A percentile compares a stretch with the other conserved stretches of the same genome.
These are phyloP conservation scores for Globisporangium camurandrum DNA, from an alignment of 352 stramenopile species.

Conservation along the genomic window DNA sequence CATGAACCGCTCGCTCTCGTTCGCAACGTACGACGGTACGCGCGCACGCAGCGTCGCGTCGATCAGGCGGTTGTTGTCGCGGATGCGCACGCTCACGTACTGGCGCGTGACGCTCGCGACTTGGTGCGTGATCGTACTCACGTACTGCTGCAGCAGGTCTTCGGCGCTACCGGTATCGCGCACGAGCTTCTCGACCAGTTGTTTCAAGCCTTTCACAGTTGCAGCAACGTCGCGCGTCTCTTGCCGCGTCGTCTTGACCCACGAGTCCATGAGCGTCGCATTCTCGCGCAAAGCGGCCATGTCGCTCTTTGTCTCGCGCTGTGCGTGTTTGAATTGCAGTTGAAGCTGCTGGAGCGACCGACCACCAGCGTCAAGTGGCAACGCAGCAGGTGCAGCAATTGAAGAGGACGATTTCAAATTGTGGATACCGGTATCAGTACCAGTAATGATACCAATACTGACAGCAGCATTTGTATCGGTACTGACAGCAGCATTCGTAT, in stretches of 20 bases:
- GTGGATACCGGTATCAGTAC: background rate
- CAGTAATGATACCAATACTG: too few species aligned
- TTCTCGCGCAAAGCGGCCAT: slow-evolving; percentile 25
- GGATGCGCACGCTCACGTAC: slow-evolving; percentile 73
- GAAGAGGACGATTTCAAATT: background rate
- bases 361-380: slow-evolving; percentile 6
- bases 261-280: slow-evolving; percentile 32
- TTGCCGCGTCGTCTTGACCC: slow-evolving; percentile 28
- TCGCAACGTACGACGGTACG: slow-evolving; percentile 55
- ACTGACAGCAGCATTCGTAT: background rate
- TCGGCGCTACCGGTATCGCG: slow-evolving; percentile 62
- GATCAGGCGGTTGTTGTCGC: slow-evolving; percentile 75
- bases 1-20: slow-evolving; percentile 61
- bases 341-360: slow-evolving; percentile 27
- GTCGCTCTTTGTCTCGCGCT: slow-evolving; percentile 29
- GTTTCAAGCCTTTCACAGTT: slow-evolving; percentile 51
- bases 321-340: slow-evolving; percentile 28
- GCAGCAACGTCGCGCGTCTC: slow-evolving; percentile 38
- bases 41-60: slow-evolving; percentile 66
- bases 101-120: slow-evolving; percentile 75
- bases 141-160: slow-evolving; percentile 71
- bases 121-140: slow-evolving; percentile 80
- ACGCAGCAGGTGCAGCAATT: background rate
- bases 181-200: slow-evolving; percentile 73
- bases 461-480: too few species aligned